phyloP scores from a whole-genome alignment of 163 green algal species.

The Volvox carteri region DNA sequence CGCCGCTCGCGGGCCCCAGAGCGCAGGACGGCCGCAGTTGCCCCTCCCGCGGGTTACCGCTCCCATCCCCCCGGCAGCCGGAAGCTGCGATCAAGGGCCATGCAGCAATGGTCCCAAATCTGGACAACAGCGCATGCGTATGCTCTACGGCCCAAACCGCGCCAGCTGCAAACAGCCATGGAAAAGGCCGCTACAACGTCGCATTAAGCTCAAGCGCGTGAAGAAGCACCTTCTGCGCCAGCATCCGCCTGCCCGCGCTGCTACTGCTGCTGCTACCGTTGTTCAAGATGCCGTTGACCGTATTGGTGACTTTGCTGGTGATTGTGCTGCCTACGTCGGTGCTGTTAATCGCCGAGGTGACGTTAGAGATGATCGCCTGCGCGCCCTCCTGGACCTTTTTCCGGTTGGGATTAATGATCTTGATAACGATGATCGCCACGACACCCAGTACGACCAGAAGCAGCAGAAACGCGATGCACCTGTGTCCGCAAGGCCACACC shows the following conservation, averaged over 20 bases:
- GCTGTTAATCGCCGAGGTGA: conserved; percentile 1
- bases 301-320: neutral
- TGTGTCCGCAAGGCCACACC: conserved; percentile 48
- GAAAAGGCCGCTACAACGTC: conserved; percentile 17
- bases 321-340: neutral
- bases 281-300: neutral
- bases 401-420: conserved; percentile 75
- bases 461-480: conserved; percentile 87
- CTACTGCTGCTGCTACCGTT: neutral
- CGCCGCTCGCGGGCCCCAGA: too few relatives aligned
- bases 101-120: too few relatives aligned
- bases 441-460: conserved; percentile 84
- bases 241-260: neutral
- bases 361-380: neutral
- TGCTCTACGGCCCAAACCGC: too few relatives aligned
- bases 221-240: neutral
- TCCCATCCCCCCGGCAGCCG: too few relatives aligned
- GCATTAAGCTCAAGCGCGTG: conserved; percentile 41
- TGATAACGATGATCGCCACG: conserved; percentile 84
- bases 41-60: too few relatives aligned
- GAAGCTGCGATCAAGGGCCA: too few relatives aligned
- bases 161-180: too few relatives aligned
- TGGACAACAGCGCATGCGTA: too few relatives aligned
- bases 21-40: too few relatives aligned
- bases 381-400: conserved; percentile 57